phyloP scores from a whole-genome alignment of 768 basidiomycete genomes.

The Wakefieldia striispora region DNA sequence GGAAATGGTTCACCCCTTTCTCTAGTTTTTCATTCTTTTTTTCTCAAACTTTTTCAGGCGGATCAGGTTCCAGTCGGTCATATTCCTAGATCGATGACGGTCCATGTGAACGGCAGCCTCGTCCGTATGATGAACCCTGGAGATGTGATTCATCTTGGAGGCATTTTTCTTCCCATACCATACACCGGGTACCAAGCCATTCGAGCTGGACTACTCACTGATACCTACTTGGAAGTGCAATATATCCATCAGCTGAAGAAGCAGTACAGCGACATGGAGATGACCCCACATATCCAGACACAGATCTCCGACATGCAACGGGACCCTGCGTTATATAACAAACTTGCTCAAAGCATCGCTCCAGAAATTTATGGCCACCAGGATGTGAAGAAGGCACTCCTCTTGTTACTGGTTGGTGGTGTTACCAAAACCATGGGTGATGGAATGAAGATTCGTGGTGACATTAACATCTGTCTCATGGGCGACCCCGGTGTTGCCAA shows the following conservation, averaged over 20 bases:
- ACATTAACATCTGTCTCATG: conserved; percentile 97
- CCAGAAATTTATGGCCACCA: conserved; percentile 98
- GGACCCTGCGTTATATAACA: conserved; percentile 82
- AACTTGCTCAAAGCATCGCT: conserved; percentile 90
- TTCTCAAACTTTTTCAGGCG: conserved; percentile 49
- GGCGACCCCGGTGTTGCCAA: conserved; percentile 99
- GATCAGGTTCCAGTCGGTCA: conserved; percentile 99
- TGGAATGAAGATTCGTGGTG: conserved; percentile 98
- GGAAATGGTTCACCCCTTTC: conserved; percentile 72
- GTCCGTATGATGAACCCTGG: conserved; percentile 93
- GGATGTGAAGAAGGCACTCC: conserved; percentile 95
- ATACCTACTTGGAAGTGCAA: conserved; percentile 94
- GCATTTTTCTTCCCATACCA: conserved; percentile 95
- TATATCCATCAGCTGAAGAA: conserved; percentile 94
- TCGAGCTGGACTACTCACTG: conserved; percentile 93
- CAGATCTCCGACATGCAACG: conserved; percentile 64
- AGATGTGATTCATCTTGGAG: conserved; percentile 93
- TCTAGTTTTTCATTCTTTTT: not conserved
- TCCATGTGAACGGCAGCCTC: conserved; percentile 89
- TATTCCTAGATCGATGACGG: conserved; percentile 96
- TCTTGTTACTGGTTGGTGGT: conserved; percentile 91
- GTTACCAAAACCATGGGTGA: conserved; percentile 95
- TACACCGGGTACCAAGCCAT: conserved; percentile 98
- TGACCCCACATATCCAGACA: conserved; percentile 77
- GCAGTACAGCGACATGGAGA: conserved; percentile 93